A percentile compares a stretch with the other conserved stretches of the same genome.
Conservation (phyloP, 805 yeast species). For the Alloascoidea hylecoeti region DNA sequence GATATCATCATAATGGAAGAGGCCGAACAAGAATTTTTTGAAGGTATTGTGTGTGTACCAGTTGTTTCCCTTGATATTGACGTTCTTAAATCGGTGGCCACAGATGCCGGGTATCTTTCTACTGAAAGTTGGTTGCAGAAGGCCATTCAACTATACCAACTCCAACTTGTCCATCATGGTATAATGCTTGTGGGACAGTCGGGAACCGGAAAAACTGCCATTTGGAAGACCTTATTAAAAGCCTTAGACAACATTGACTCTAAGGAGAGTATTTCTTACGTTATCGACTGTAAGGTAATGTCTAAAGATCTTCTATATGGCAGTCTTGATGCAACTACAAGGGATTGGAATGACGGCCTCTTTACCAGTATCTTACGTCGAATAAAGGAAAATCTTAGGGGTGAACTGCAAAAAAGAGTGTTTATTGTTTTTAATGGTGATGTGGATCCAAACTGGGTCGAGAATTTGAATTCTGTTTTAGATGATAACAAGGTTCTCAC, state of each 20-base stretch:
- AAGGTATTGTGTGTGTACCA: slow-evolving; percentile 8
- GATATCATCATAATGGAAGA: slow-evolving; percentile 32
- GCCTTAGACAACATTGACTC: slow-evolving; percentile 24
- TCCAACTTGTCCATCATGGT: slow-evolving; percentile 59
- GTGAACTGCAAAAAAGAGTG: slow-evolving; percentile 36
- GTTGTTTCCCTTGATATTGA: slow-evolving; percentile 16
- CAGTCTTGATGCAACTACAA: slow-evolving; percentile 50
- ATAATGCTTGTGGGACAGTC: slow-evolving; percentile 67
- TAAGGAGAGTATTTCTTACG: slow-evolving; percentile 23
- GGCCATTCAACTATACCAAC: slow-evolving; percentile 43
- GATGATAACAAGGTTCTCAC: slow-evolving; percentile 80
- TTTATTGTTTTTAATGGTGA: slow-evolving; percentile 92
- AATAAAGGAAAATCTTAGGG: slow-evolving; percentile 38
- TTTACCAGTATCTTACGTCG: slow-evolving; percentile 54
- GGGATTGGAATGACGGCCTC: slow-evolving; percentile 90
- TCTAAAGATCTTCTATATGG: slow-evolving; percentile 61
- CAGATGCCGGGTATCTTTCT: slow-evolving; percentile 16
- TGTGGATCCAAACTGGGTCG: slow-evolving; percentile 90
- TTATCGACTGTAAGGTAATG: slow-evolving; percentile 66
- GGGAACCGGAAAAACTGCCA: slow-evolving; percentile 58
- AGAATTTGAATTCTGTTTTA: slow-evolving; percentile 74
- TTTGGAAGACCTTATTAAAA: slow-evolving; percentile 33
- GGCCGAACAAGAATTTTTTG: slow-evolving; percentile 9
- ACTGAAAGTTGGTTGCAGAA: slow-evolving; percentile 35
- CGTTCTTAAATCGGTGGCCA: slow-evolving; percentile 16